These are phyloP conservation scores for Wickerhamiella infanticola DNA, from an alignment of 1,139 yeast species.

Conservation along the genomic window DNA sequence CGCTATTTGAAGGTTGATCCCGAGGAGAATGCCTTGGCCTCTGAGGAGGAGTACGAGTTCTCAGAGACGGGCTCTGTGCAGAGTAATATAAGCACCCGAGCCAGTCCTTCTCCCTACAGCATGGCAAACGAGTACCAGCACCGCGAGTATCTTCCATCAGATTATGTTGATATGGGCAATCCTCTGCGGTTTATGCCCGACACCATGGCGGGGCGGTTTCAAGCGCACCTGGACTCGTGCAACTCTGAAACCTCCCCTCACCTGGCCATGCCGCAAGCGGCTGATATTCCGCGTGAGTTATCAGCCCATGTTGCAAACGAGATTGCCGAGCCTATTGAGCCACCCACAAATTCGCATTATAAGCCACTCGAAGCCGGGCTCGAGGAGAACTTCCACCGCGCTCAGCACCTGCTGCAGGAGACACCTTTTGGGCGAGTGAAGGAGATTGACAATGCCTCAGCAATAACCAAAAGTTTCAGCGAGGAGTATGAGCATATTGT, in stretches of 20 bases:
- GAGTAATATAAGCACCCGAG: constrained; percentile 3
- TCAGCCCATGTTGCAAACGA: background rate
- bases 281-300: background rate
- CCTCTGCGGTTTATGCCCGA: constrained; percentile 2
- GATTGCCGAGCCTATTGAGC: background rate
- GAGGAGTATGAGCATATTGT: constrained; percentile 5
- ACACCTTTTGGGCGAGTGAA: constrained; percentile 11
- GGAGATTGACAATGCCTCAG: constrained; percentile 3
- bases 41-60: constrained; percentile 1
- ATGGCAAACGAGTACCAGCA: background rate
- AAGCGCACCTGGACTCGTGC: background rate
- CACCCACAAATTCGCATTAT: background rate
- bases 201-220: background rate
- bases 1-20: constrained; percentile 7
- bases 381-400: constrained; percentile 3
- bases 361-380: background rate
- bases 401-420: constrained; percentile 11
- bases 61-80: constrained; percentile 2
- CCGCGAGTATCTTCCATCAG: constrained; percentile 4
- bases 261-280: background rate
- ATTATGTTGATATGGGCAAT: constrained; percentile 9
- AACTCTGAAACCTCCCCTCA: background rate
- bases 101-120: constrained; percentile 4
- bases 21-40: background rate
- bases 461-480: background rate